Conservation (phyloP, 495 filamentous ascomycete species). For the Talaromyces stipitatus region DNA sequence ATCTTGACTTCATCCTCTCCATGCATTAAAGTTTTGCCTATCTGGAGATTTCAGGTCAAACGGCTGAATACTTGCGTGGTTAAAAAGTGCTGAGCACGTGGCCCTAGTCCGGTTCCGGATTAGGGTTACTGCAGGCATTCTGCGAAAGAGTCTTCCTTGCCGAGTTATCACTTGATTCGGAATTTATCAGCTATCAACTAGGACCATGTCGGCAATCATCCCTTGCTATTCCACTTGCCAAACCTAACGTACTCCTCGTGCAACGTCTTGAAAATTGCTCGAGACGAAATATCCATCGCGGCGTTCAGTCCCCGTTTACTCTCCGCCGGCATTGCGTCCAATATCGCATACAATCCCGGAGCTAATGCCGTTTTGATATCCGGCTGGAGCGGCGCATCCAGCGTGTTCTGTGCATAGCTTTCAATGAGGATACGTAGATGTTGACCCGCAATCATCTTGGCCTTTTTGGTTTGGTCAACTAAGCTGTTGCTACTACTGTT, state of each 20-base stretch:
- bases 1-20: neutral
- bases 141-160: neutral
- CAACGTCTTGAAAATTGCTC: slow-evolving; percentile 64
- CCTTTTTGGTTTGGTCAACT: slow-evolving; percentile 68
- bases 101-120: neutral
- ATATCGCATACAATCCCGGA: slow-evolving; percentile 61
- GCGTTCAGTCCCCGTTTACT: slow-evolving; percentile 59
- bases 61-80: no score
- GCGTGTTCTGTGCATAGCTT: slow-evolving; percentile 60
- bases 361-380: slow-evolving; percentile 62
- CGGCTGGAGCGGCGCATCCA: slow-evolving; percentile 45
- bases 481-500: slow-evolving; percentile 28
- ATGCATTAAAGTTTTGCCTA: neutral
- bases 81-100: neutral
- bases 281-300: slow-evolving; percentile 56
- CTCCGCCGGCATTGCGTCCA: slow-evolving; percentile 62
- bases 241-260: slow-evolving; percentile 62
- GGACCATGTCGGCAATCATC: slow-evolving; percentile 13
- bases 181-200: neutral
- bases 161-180: neutral
- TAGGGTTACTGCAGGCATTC: neutral
- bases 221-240: slow-evolving; percentile 59
- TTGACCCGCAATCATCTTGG: slow-evolving; percentile 66
- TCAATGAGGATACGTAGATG: slow-evolving; percentile 66
- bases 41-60: neutral